These are phyloP conservation scores for Candida dubliniensis DNA, from an alignment of 1,139 yeast species.

Conservation along the genomic window DNA sequence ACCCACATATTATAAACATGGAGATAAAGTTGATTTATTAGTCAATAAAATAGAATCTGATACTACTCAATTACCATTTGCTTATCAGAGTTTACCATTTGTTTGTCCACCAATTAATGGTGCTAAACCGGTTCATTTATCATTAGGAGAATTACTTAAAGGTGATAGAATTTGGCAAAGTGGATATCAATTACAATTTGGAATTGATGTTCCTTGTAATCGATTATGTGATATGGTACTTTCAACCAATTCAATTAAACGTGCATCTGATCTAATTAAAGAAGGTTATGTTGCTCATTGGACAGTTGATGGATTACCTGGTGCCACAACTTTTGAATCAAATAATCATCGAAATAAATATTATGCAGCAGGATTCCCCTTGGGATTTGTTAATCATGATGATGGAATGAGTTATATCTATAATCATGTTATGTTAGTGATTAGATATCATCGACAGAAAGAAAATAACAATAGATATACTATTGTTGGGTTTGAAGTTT, in stretches of 20 bases:
- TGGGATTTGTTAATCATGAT: conserved; percentile 61
- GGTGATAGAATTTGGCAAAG: conserved; percentile 84
- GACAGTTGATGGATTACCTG: conserved; percentile 83
- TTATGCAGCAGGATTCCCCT: conserved; percentile 84
- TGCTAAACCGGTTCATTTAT: conserved; percentile 61
- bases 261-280: conserved; percentile 63
- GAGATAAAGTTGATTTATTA: conserved; percentile 65
- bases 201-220: conserved; percentile 62
- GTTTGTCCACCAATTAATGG: conserved; percentile 68
- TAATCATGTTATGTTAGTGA: conserved; percentile 79
- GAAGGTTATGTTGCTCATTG: conserved; percentile 80
- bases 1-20: conserved; percentile 38
- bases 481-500: conserved; percentile 88
- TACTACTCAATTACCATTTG: conserved; percentile 72
- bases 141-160: conserved; percentile 72
- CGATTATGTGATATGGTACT: conserved; percentile 66
- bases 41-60: conserved; percentile 82
- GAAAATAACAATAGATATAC: conserved; percentile 31
- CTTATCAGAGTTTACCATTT: conserved; percentile 76
- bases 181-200: conserved; percentile 62
- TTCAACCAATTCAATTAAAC: conserved; percentile 46
- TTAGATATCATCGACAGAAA: conserved; percentile 65
- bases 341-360: conserved; percentile 60
- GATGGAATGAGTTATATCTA: conserved; percentile 61
- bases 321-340: conserved; percentile 81